These are phyloP conservation scores for Zygotorulaspora danielsina DNA, from an alignment of 805 yeast genomes.

Conservation along the genomic window DNA sequence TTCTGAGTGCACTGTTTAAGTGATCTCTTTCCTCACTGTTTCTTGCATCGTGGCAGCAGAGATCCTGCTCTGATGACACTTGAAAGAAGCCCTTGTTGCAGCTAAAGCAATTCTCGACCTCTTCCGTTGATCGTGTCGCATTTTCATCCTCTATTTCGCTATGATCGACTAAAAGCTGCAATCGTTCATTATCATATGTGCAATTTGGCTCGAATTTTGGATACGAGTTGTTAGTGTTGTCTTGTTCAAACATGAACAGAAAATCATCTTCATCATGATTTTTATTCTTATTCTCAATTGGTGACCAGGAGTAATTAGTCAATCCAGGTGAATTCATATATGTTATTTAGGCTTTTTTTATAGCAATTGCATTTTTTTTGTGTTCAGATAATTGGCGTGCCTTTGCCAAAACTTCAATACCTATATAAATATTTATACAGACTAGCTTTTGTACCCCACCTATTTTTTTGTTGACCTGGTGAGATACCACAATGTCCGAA, in stretches of 20 bases:
- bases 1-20: slow-evolving; percentile 5
- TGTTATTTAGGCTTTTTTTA: too few species aligned
- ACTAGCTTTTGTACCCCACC: too few species aligned
- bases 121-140: not conserved
- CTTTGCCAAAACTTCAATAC: too few species aligned
- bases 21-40: slow-evolving; percentile 8
- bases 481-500: too few species aligned
- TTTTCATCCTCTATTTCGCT: slow-evolving; percentile 6
- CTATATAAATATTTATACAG: too few species aligned
- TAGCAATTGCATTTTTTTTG: too few species aligned
- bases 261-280: slow-evolving; percentile 7
- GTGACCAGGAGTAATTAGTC: not conserved
- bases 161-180: slow-evolving; percentile 6
- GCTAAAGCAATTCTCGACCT: too few species aligned
- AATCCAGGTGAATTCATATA: not conserved
- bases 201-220: not conserved
- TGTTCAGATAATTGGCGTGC: too few species aligned
- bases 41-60: slow-evolving; percentile 5
- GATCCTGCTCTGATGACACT: too few species aligned
- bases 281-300: not conserved
- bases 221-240: slow-evolving; percentile 1
- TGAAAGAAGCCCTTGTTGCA: too few species aligned
- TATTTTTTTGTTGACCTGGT: too few species aligned
- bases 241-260: slow-evolving; percentile 10
- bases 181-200: slow-evolving; percentile 1